phyloP scores from a whole-genome alignment of 805 yeast species.

The Millerozyma miso region DNA sequence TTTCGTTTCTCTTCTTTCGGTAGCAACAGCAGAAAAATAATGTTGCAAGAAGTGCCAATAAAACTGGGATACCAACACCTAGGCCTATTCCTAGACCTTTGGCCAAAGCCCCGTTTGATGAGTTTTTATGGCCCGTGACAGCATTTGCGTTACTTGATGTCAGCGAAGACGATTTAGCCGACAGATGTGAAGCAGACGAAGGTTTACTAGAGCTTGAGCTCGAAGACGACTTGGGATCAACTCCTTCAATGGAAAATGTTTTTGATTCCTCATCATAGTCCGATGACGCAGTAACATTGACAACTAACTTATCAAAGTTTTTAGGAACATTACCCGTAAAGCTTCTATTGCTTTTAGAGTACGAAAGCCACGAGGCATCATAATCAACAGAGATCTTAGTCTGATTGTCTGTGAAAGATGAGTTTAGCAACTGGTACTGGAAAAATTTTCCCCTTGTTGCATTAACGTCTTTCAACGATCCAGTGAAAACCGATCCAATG shows the following conservation, averaged over 20 bases:
- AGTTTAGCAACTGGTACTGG: constrained; percentile 48
- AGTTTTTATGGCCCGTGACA: constrained; percentile 3
- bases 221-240: constrained; percentile 23
- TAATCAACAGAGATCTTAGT: constrained; percentile 47
- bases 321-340: constrained; percentile 61
- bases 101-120: constrained; percentile 21
- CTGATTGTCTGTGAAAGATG: constrained; percentile 53
- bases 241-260: constrained; percentile 52
- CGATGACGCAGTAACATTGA: constrained; percentile 28
- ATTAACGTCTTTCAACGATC: constrained; percentile 52
- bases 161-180: constrained; percentile 22
- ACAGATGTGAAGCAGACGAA: constrained; percentile 23
- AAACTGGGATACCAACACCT: constrained; percentile 78
- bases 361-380: constrained; percentile 60
- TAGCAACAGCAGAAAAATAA: constrained; percentile 52
- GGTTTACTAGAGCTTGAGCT: constrained; percentile 22
- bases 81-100: constrained; percentile 80
- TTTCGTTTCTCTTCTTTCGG: constrained; percentile 34
- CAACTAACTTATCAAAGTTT: constrained; percentile 19
- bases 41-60: constrained; percentile 46
- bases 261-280: constrained; percentile 24
- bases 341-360: constrained; percentile 55
- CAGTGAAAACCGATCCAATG: constrained; percentile 52
- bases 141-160: constrained; percentile 19
- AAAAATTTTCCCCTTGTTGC: constrained; percentile 66